Base-by-base conservation (phyloP, 345 rosid species). In the Acer campestre region DNA sequence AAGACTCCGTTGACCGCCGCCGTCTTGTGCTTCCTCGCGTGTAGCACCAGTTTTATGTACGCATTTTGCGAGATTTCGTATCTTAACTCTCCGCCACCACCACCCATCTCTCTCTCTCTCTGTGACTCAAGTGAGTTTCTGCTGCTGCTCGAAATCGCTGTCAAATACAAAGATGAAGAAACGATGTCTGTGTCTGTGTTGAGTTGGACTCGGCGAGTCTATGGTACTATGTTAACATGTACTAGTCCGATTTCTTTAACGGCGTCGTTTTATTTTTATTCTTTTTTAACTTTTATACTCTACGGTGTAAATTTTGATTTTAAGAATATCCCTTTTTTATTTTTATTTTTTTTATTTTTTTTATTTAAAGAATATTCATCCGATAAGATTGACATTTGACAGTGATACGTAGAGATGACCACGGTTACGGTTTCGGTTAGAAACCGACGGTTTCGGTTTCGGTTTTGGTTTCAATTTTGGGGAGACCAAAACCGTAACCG, bases 1-100 rank as follows among this genome's bases (percentile, higher is more conserved):
- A 96, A 79, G 79, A 96, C 84, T 65, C 97, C 98, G 84, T 96
- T 92, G 90, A 94, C 98, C 71, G 99, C 93, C 80, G 92, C 66
- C 48, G 92, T 83, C 71, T 84, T 85, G 89, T 92, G 95, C 80
- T 90, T 95, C 29, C 90, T 84, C 16, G 98, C 87, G 84, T 96
- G 98, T 18, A 96, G 90, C 17, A 91, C 91, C 40, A 94, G 88
- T 85, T 94, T 94, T 61, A 96, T 88, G 89, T 92, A 94, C 2
- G 99, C 98, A 67, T 88, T 84, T 77, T 96, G 99, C 0, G 95
- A 85, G 75, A 96, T 77, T 86, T 92, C 94, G 82, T 92, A 96
- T 73, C 71, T 88, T 53, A 87, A 62, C 71, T 94, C 96, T 18
- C 88, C 93, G 70, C 78, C 83, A 18, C 84, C 94, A 78, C 79